Evolutionary conservation across 2,329 filamentous ascomycete genomes (phyloP), one percentile per base, ranked within the genome.

Genomic region (Talaromyces sp.): DNA sequence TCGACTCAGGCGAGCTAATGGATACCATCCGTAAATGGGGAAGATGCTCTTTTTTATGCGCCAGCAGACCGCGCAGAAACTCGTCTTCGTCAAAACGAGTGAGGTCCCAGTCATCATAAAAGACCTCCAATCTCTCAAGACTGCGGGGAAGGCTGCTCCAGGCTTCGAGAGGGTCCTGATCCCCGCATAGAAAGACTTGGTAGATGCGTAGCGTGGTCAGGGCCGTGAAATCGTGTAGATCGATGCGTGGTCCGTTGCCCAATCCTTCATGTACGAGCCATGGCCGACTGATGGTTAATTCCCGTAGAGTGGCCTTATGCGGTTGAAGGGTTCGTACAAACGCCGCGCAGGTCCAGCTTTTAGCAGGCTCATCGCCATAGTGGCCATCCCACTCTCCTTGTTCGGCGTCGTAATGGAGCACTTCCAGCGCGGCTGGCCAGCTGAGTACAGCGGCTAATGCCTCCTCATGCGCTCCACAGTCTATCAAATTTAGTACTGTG

Each of bases 381-480:
- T 62, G 19, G 39, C 60, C 58, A 3, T 41, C 50, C 68, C 67
- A 69, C 37, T 59, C 64, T 27, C 9, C 35, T 66, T 68, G 64
- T 0, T 67, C 59, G 24, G 50, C 66, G 9, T 68, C 67, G 33
- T 66, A 69, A 50, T 66, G 66, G 22, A 69, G 67, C 8, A 48
- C 37, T 61, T 68, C 60, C 60, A 69, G 45, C 27, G 64, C 66
- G 19, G 47, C 59, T 58, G 67, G 66, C 67, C 64, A 68, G 57
- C 68, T 67, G 10, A 69, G 54, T 11, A 68, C 33, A 60, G 60
- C 7, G 9, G 66, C 60, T 27, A 69, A 33, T 47, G 68, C 60
- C 16, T 66, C 64, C 52, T 69, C 64, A 10, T 68, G 64, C 14
- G 68, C 68, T 10, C 64, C 62, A 37, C 67, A 69, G 7, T 39